These are phyloP conservation scores for Nymphaea thermarum DNA, from an alignment of 164 flowering plant species.

Conservation along the genomic window DNA sequence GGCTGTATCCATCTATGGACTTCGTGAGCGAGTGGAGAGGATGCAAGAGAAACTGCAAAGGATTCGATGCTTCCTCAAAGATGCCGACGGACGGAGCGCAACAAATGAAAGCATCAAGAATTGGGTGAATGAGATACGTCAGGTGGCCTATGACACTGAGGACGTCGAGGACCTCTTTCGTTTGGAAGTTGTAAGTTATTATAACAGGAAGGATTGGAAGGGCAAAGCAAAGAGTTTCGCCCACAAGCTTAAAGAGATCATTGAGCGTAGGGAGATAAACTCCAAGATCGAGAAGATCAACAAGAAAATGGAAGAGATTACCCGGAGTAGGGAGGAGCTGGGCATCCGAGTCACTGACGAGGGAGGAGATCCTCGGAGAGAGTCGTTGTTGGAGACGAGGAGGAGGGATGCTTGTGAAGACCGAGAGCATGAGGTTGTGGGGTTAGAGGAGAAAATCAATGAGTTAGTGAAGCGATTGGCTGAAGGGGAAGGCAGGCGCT, in stretches of 20 bases:
- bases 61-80: constrained; percentile 20
- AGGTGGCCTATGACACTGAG: constrained; percentile 9
- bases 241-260: neutral
- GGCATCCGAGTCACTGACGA: neutral
- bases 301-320: neutral
- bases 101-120: constrained; percentile 4
- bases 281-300: constrained; percentile 2
- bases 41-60: constrained; percentile 11
- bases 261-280: neutral
- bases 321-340: constrained; percentile 2
- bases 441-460: neutral
- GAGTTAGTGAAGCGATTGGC: neutral
- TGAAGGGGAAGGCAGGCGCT: neutral
- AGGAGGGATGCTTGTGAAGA: too few species aligned
- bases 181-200: neutral
- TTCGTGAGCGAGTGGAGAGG: constrained; percentile 7
- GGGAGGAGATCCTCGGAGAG: neutral
- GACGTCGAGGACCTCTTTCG: constrained; percentile 11
- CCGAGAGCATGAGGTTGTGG: neutral
- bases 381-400: too few species aligned
- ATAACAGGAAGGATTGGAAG: neutral
- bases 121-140: constrained; percentile 12
- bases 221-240: neutral
- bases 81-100: constrained; percentile 10
- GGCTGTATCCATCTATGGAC: constrained; percentile 8